These are phyloP conservation scores for Lagenidium sp. DNA, from an alignment of 352 stramenopile genomes.

Conservation along the genomic window DNA sequence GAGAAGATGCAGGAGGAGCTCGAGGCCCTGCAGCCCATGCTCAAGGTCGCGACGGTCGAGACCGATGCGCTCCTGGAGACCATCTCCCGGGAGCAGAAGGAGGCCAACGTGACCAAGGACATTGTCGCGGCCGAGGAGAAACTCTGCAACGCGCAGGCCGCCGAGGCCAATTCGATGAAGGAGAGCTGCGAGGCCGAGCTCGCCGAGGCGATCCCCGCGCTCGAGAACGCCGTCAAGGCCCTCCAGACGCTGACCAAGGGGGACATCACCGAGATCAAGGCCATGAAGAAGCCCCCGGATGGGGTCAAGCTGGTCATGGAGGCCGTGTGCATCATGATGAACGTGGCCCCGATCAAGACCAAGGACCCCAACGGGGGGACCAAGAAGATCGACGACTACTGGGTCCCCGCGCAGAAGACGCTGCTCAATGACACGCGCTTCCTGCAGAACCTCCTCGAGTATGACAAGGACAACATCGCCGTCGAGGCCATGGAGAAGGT, in stretches of 20 bases:
- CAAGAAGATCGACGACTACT: slow-evolving; percentile 94
- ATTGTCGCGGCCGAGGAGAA: slow-evolving; percentile 81
- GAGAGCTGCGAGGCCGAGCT: slow-evolving; percentile 89
- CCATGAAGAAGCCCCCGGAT: slow-evolving; percentile 94
- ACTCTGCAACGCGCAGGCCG: slow-evolving; percentile 80
- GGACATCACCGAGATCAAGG: slow-evolving; percentile 95
- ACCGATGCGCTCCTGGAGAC: slow-evolving; percentile 87
- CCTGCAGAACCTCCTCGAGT: slow-evolving; percentile 90
- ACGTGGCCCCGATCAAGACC: slow-evolving; percentile 85
- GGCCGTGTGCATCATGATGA: slow-evolving; percentile 95
- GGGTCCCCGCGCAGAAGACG: slow-evolving; percentile 89
- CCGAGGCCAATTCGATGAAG: slow-evolving; percentile 86
- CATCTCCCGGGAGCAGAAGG: slow-evolving; percentile 84
- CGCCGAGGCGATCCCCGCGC: slow-evolving; percentile 87
- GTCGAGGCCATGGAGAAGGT: slow-evolving; percentile 90
- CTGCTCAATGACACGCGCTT: slow-evolving; percentile 91
- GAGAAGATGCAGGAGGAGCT: slow-evolving; percentile 92
- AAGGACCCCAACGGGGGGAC: slow-evolving; percentile 88
- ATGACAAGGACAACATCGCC: slow-evolving; percentile 94
- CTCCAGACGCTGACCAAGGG: slow-evolving; percentile 91
- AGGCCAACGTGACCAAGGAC: slow-evolving; percentile 82
- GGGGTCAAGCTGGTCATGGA: slow-evolving; percentile 94
- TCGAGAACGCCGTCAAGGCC: slow-evolving; percentile 88
- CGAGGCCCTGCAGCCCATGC: slow-evolving; percentile 87
- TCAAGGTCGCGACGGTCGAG: slow-evolving; percentile 88